Evolutionary conservation across 2,329 filamentous ascomycete genomes (phyloP).

Genomic region (Colletotrichum sp.): DNA sequence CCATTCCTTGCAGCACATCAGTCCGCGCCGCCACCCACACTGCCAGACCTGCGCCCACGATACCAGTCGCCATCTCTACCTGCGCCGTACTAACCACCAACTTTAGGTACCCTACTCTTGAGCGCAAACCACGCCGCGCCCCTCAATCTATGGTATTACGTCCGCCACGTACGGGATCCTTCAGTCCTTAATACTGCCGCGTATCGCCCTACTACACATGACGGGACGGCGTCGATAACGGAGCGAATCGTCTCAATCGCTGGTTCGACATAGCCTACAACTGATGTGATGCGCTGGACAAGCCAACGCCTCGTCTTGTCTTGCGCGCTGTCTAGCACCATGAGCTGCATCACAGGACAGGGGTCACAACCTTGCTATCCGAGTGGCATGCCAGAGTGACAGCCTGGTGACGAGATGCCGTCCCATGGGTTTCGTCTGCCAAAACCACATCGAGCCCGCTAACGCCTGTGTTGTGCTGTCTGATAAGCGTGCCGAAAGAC

Average conservation of each 20-base stretch:
- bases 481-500: neutral
- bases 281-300: neutral
- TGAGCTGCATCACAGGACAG: neutral
- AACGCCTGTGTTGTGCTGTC: neutral
- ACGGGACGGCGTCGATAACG: neutral
- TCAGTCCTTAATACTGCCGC: neutral
- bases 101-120: neutral
- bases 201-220: neutral
- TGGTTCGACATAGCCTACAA: neutral
- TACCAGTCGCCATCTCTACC: neutral
- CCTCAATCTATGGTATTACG: neutral
- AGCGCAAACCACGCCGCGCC: neutral
- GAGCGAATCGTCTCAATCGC: neutral
- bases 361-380: neutral
- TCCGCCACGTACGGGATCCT: neutral
- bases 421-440: slow-evolving; percentile 3
- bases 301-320: neutral
- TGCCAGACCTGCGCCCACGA: neutral
- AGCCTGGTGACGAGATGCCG: neutral
- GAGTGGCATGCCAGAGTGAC: neutral
- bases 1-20: slow-evolving; percentile 17
- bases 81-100: neutral
- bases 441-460: neutral
- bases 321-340: neutral
- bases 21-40: neutral